Evolutionary conservation across 768 basidiomycete genomes (phyloP).

Genomic region (Jaapia argillacea): DNA sequence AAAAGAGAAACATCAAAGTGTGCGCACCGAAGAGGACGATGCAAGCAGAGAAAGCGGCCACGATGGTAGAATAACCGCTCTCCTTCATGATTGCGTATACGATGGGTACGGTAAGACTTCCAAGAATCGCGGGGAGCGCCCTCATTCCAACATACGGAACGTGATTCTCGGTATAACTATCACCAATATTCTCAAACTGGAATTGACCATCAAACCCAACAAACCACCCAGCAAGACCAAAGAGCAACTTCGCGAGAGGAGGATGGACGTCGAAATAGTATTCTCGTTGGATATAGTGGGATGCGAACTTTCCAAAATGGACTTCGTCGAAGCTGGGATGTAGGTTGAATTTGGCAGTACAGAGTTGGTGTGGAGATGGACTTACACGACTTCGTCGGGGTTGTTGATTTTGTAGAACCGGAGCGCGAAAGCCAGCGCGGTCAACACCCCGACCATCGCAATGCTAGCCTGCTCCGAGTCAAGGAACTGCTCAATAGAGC

Average conservation of each 20-base stretch:
- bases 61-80: conserved; percentile 86
- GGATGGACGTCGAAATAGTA: conserved; percentile 99
- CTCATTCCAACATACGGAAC: conserved; percentile 95
- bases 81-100: conserved; percentile 98
- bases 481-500: conserved; percentile 48
- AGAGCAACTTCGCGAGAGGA: conserved; percentile 91
- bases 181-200: conserved; percentile 91
- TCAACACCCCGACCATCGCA: conserved; percentile 52
- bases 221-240: conserved; percentile 92
- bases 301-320: conserved; percentile 97
- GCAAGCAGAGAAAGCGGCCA: conserved; percentile 82
- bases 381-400: conserved; percentile 92
- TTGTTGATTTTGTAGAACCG: conserved; percentile 93
- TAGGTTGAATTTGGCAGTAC: conserved; percentile 1
- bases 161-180: conserved; percentile 76
- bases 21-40: conserved; percentile 81
- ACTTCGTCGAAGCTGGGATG: conserved; percentile 84
- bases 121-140: conserved; percentile 84
- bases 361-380: conserved; percentile 9
- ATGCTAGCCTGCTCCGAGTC: conserved; percentile 56
- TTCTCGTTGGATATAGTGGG: conserved; percentile 84
- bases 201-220: conserved; percentile 95
- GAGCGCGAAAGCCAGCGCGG: conserved; percentile 68
- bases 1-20: conserved; percentile 6
- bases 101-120: conserved; percentile 82